Evolutionary conservation across 305 asterid species (phyloP).

Genomic region (Withania somnifera): DNA sequence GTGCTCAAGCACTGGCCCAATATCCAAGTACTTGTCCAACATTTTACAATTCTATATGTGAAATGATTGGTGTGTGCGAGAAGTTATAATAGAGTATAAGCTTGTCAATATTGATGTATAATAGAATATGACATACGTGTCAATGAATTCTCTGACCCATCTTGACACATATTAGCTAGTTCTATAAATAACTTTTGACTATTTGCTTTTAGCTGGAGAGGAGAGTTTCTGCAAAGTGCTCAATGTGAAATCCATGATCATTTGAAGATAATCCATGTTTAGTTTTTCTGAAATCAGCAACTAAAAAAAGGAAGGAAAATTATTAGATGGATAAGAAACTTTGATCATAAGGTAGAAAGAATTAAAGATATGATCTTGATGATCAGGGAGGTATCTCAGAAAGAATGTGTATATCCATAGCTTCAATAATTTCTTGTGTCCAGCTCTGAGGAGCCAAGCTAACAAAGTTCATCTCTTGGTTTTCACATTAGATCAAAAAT

Average conservation of each 20-base stretch:
- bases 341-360: neutral
- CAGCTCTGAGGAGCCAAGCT: constrained; percentile 72
- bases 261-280: constrained; percentile 58
- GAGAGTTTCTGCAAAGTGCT: constrained; percentile 60
- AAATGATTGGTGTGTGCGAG: no score
- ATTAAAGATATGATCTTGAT: neutral
- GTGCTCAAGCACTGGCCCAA: no score
- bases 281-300: constrained; percentile 52
- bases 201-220: constrained; percentile 64
- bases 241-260: constrained; percentile 60
- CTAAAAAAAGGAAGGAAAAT: constrained; percentile 19
- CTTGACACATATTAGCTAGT: constrained; percentile 41
- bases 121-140: no score
- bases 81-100: no score
- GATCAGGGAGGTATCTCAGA: constrained; percentile 38
- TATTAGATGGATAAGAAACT: neutral
- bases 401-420: constrained; percentile 66
- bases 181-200: constrained; percentile 51
- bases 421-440: constrained; percentile 62
- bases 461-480: constrained; percentile 71
- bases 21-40: no score
- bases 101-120: no score
- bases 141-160: constrained; percentile 28
- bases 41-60: no score
- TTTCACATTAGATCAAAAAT: constrained; percentile 67